These are phyloP conservation scores for Nectriaceae sp. DNA, from an alignment of 2,329 filamentous ascomycete genomes.

Conservation along the genomic window DNA sequence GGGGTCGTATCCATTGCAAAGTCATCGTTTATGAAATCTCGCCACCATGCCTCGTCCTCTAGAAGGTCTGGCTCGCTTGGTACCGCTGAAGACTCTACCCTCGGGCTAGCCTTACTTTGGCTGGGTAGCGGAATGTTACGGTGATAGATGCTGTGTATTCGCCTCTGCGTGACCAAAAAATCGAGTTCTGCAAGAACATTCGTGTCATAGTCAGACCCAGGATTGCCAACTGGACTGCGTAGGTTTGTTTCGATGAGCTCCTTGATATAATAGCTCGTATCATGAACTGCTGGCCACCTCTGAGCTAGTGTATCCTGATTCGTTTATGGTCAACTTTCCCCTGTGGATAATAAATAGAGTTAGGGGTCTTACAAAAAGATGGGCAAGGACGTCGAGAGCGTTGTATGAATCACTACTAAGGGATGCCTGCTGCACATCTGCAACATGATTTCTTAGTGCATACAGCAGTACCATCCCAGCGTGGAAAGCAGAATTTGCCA, in stretches of 20 bases:
- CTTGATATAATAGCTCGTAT: slow-evolving; percentile 14
- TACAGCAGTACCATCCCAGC: neutral
- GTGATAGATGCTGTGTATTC: slow-evolving; percentile 16
- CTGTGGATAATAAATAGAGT: too few species aligned
- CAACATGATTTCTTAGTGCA: neutral
- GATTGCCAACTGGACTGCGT: slow-evolving; percentile 9
- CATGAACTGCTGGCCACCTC: slow-evolving; percentile 6
- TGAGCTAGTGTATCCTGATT: neutral
- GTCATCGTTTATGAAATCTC: slow-evolving; percentile 12
- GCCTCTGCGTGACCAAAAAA: slow-evolving; percentile 15
- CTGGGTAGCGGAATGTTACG: neutral
- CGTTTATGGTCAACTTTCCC: neutral
- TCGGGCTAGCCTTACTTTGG: neutral
- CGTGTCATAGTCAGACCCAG: slow-evolving; percentile 11
- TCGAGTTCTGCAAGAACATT: slow-evolving; percentile 16
- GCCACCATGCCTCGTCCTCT: slow-evolving; percentile 15
- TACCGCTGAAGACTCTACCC: neutral
- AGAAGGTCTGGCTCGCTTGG: slow-evolving; percentile 2
- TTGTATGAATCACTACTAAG: neutral
- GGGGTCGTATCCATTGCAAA: slow-evolving; percentile 4
- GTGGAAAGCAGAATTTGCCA: neutral
- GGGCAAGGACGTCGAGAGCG: slow-evolving; percentile 1
- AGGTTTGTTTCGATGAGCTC: slow-evolving; percentile 14
- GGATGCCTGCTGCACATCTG: neutral
- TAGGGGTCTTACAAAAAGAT: neutral